Base-by-base conservation (phyloP, 2,329 filamentous ascomycete species). In the Diaporthe batatas region DNA sequence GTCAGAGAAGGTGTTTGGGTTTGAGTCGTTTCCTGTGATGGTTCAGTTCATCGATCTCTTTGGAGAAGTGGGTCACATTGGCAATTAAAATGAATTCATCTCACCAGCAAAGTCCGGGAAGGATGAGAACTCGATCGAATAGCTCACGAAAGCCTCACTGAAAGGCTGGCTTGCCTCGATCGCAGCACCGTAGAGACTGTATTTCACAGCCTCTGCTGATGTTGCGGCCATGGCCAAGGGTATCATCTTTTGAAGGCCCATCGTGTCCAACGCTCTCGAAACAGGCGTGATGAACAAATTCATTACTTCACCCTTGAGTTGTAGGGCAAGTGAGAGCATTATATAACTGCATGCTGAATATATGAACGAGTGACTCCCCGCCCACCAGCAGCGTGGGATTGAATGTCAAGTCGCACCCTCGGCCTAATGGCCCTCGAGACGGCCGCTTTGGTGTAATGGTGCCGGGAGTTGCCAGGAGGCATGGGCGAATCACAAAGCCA, bases 1-100 rank as follows among this genome's bases (percentile, higher is more conserved):
- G 73, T 91, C 84, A 0, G 89, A 91, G 79, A 90, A 92, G 0
- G 78, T 83, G 77, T 92, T 92, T 1, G 90, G 90, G 11, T 78
- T 76, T 0, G 87, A 86, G 8, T 79, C 79, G 76, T 90, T 91
- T 16, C 89, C 86, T 84, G 53, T 83, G 6, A 85, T 85, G 65
- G 89, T 23, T 82, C 87, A 3, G 83, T 83, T 73, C 88, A 84
- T 89, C 86, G 14, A 11, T 16, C 11, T 75, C 88, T 87, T 1
- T 84, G 87, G 78, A 83, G 44, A 87, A 25, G 86, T 86, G 16
- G 89, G 82, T 74, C n/a, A 88, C 47, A 4, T 51, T 29, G 44
- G 25, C 34, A 58, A 3, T 25, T 44, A 42, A n/a, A 25, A 8
- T n/a, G 25, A 25, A 36, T 34, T 25, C 42, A 44, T n/a, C 73